Percentiles rank a stretch among this genome's conserved stretches.
Evolutionary conservation across 176 grass and related monocot species (phyloP).

Genomic region (Phoenix roebelenii): DNA sequence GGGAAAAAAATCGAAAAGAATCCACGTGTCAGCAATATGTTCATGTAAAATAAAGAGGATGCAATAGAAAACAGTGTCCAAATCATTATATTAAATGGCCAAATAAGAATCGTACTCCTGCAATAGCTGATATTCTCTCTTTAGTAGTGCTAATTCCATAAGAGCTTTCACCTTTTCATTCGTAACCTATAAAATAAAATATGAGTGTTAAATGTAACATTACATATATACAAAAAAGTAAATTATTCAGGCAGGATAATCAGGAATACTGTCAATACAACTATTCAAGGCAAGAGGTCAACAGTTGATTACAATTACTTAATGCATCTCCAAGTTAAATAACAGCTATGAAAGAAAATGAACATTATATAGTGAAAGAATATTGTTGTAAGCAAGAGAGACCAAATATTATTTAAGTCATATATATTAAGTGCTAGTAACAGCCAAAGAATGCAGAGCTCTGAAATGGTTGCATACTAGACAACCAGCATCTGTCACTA

Average conservation of each 20-base stretch:
- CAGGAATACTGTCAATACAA: background rate
- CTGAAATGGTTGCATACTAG: too few relatives aligned
- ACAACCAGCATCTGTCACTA: too few relatives aligned
- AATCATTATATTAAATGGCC: background rate
- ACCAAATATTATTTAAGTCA: too few relatives aligned
- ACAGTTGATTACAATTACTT: too few relatives aligned
- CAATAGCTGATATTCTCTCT: slow-evolving; percentile 59
- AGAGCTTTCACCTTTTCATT: slow-evolving; percentile 84
- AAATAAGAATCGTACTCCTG: slow-evolving; percentile 50
- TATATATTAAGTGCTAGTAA: too few relatives aligned
- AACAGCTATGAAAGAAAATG: too few relatives aligned
- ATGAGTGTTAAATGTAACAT: slow-evolving; percentile 9
- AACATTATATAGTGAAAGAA: too few relatives aligned
- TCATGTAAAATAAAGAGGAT: slow-evolving; percentile 1
- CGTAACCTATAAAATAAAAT: slow-evolving; percentile 50
- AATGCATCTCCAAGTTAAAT: too few relatives aligned
- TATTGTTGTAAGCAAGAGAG: too few relatives aligned
- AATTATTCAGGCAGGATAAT: slow-evolving; percentile 1
- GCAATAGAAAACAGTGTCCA: background rate
- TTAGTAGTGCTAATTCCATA: slow-evolving; percentile 81
- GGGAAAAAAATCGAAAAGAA: background rate
- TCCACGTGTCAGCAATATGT: background rate
- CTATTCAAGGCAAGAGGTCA: too few relatives aligned
- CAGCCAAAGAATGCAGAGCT: too few relatives aligned
- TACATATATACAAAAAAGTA: slow-evolving; percentile 4